phyloP scores from a whole-genome alignment of 805 yeast species.

The Cyberlindnera maritima region DNA sequence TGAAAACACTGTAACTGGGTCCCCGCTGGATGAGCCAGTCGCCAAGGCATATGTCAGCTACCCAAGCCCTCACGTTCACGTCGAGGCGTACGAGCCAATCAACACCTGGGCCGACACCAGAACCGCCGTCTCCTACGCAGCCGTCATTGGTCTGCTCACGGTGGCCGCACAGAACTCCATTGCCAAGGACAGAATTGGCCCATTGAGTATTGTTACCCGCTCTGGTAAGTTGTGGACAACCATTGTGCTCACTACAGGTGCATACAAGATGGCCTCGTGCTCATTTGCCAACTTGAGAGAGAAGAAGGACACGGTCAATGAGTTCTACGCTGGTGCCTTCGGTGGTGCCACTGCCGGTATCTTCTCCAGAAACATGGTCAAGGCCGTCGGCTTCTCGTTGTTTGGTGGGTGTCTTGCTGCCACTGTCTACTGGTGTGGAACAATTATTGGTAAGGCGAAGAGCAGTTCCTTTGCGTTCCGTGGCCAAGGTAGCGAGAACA shows the following conservation, averaged over 20 bases:
- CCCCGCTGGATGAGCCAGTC: neutral
- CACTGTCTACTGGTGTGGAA: conserved; percentile 51
- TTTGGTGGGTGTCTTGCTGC: conserved; percentile 45
- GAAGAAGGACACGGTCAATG: conserved; percentile 60
- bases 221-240: conserved; percentile 34
- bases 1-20: neutral
- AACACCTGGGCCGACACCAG: conserved; percentile 51
- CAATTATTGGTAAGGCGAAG: conserved; percentile 31
- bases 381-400: conserved; percentile 44
- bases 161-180: conserved; percentile 45
- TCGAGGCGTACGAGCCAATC: conserved; percentile 50
- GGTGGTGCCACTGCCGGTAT: conserved; percentile 43
- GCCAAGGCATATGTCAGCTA: conserved; percentile 16
- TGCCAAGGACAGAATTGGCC: conserved; percentile 40
- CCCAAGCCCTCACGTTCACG: conserved; percentile 23
- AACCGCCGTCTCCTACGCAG: conserved; percentile 43
- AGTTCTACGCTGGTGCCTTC: conserved; percentile 45
- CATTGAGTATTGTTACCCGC: conserved; percentile 32
- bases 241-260: conserved; percentile 50
- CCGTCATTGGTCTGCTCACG: conserved; percentile 46
- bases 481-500: conserved; percentile 27
- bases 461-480: conserved; percentile 34
- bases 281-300: conserved; percentile 58
- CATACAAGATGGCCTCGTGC: conserved; percentile 40
- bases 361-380: conserved; percentile 33